Evolutionary conservation across 352 stramenopile genomes (phyloP).

Genomic region (Porosira glacialis): DNA sequence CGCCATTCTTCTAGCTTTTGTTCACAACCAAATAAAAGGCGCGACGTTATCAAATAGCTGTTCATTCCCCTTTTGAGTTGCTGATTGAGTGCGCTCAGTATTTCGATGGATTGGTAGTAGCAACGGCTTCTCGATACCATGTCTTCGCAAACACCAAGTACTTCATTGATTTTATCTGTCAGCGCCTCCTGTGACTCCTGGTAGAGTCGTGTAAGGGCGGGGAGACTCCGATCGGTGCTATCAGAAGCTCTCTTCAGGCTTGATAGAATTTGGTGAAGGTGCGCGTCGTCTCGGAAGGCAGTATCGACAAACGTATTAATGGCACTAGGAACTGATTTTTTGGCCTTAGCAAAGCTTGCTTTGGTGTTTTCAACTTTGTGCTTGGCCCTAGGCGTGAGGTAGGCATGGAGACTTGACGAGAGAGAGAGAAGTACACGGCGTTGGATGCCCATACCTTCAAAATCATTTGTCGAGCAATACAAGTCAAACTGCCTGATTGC

Average conservation of each 20-base stretch:
- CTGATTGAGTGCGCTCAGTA: constrained; percentile 27
- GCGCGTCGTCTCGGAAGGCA: constrained; percentile 1
- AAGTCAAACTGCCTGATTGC: too few relatives aligned
- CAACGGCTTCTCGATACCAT: constrained; percentile 24
- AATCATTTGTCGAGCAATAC: too few relatives aligned
- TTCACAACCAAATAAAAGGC: constrained; percentile 26
- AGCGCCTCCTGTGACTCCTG: constrained; percentile 12
- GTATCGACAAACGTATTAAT: constrained; percentile 18
- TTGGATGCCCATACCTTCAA: too few relatives aligned
- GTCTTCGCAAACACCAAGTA: constrained; percentile 4
- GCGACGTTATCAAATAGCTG: constrained; percentile 18
- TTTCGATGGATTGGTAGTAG: constrained; percentile 49
- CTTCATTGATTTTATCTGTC: constrained; percentile 5
- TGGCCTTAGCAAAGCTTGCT: too few relatives aligned
- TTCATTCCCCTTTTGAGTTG: constrained; percentile 37
- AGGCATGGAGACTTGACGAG: too few relatives aligned
- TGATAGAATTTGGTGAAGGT: constrained; percentile 18
- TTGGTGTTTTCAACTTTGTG: too few relatives aligned
- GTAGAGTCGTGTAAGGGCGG: constrained; percentile 13
- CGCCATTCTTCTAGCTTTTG: constrained; percentile 26
- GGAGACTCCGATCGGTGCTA: neutral
- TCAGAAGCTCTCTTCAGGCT: constrained; percentile 31
- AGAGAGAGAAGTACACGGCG: too few relatives aligned
- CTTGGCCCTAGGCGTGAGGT: too few relatives aligned
- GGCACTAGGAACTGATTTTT: too few relatives aligned